These are phyloP conservation scores for Phaeosphaeriaceae sp. DNA, from an alignment of 2,329 filamentous ascomycete species.

Conservation along the genomic window DNA sequence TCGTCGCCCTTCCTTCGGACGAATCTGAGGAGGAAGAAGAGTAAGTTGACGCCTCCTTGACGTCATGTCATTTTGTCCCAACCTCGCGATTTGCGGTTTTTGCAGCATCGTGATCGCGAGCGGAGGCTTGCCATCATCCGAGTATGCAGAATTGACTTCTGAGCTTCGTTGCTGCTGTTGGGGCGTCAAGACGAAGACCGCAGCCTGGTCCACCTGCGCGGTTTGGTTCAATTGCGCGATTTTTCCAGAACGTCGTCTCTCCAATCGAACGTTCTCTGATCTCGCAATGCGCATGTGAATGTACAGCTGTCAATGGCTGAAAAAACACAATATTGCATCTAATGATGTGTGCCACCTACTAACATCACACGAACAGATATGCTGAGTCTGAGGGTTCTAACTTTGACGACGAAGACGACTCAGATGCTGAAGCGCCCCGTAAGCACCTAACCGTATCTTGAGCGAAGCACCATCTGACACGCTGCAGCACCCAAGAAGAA, in stretches of 20 bases:
- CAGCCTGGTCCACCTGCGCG: constrained; percentile 18
- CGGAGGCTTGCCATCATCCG: constrained; percentile 13
- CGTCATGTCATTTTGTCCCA: constrained; percentile 40
- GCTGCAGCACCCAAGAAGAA: constrained; percentile 43
- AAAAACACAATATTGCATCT: background rate
- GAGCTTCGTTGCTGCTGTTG: constrained; percentile 26
- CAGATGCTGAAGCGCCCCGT: constrained; percentile 45
- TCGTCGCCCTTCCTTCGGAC: constrained; percentile 52
- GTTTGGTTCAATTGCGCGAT: constrained; percentile 7
- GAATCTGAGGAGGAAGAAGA: constrained; percentile 55
- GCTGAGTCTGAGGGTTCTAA: constrained; percentile 47
- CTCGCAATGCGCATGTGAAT: background rate
- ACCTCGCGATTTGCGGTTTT: constrained; percentile 28
- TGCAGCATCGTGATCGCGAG: constrained; percentile 28
- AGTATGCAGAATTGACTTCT: constrained; percentile 10
- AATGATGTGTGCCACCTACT: constrained; percentile 11
- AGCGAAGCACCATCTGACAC: background rate
- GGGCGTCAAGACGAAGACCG: constrained; percentile 7
- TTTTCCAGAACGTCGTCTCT: background rate
- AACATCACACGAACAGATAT: constrained; percentile 36
- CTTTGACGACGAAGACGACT: constrained; percentile 46
- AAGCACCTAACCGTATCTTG: constrained; percentile 19
- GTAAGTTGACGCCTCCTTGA: constrained; percentile 48
- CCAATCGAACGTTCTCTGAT: background rate
- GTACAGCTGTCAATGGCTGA: background rate